A percentile compares a stretch with the other conserved stretches of the same genome.
Evolutionary conservation across 495 filamentous ascomycete species (phyloP).

Genomic region (Darksidea phi): DNA sequence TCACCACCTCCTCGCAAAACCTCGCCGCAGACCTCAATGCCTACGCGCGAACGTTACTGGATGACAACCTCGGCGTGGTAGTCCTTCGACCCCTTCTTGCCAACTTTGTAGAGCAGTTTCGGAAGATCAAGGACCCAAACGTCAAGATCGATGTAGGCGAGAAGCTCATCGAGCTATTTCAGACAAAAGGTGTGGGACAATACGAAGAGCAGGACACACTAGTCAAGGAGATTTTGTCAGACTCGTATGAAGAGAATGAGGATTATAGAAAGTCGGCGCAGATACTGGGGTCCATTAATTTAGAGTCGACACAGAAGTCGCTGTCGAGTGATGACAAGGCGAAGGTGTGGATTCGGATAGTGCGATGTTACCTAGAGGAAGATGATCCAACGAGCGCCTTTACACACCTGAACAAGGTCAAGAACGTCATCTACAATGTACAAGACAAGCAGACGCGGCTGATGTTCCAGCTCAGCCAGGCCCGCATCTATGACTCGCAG

Average conservation of each 20-base stretch:
- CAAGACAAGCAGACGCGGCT: slow-evolving; percentile 67
- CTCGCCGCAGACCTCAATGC: slow-evolving; percentile 65
- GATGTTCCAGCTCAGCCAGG: slow-evolving; percentile 86
- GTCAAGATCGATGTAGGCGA: slow-evolving; percentile 69
- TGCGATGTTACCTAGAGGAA: slow-evolving; percentile 89
- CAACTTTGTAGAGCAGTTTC: slow-evolving; percentile 61
- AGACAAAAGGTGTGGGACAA: slow-evolving; percentile 60
- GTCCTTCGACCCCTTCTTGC: slow-evolving; percentile 68
- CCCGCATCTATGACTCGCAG: slow-evolving; percentile 87
- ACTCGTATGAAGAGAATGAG: slow-evolving; percentile 77
- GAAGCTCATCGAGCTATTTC: slow-evolving; percentile 63
- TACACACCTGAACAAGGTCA: slow-evolving; percentile 85
- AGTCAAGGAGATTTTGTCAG: slow-evolving; percentile 77
- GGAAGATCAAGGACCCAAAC: slow-evolving; percentile 53
- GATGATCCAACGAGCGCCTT: slow-evolving; percentile 87
- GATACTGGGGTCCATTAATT: slow-evolving; percentile 75
- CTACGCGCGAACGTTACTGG: slow-evolving; percentile 67
- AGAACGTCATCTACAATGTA: slow-evolving; percentile 81
- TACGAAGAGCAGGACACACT: slow-evolving; percentile 81
- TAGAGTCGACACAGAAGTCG: slow-evolving; percentile 81
- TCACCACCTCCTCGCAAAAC: slow-evolving; percentile 56
- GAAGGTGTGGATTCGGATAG: slow-evolving; percentile 86
- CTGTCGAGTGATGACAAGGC: slow-evolving; percentile 77
- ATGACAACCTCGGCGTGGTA: slow-evolving; percentile 70
- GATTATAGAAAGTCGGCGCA: slow-evolving; percentile 77